Base-by-base conservation (phyloP, 139 green algal species). In the Picochlorum sp. region DNA sequence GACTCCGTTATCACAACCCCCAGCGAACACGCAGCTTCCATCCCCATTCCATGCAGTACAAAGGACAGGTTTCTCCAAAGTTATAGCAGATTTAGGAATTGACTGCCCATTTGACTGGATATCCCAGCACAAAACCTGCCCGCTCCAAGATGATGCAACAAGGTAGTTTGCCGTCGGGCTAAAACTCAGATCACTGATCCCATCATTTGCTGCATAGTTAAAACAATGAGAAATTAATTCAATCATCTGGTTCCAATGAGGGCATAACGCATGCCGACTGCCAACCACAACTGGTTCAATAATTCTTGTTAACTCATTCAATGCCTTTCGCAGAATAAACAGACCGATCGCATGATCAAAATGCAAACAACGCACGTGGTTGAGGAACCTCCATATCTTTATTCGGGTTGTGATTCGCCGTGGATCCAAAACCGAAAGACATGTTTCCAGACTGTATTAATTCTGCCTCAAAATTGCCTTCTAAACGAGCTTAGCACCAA, bases 1-100 rank as follows among this genome's bases (percentile, higher is more conserved):
- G 3, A 85, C 92, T 16, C 79, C 76, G 45, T 93, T 94, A 77
- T 97, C 89, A 59, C 86, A 95, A 33, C 91, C 83, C 72, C 74
- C 73, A 18, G 65, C 70, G 58, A 91, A 91, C 16, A 94, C 81
- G 0, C 72, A 71, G 12, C 55, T 70, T 29, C 92, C 92, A 65
- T 97, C 89, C 6, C 67, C 52, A 49, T 77, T 87, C 89, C 89
- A 98, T 0, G 71, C 76, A 36, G 63, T 85, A 55, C 85, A 93
- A 20, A 98, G 72, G 20, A 95, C 70, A 25, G 92, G 91, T 50
- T 86, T 75, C 47, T 93, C 77, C 22, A 81, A 68, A 9, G 70
- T 69, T 33, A 78, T 80, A n/a, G 79, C 75, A 12, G 85, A 83
- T 69, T 97, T 98, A 29, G 87, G 80, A 3, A 81, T 60, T 5